Conservation (phyloP, 2,329 filamentous ascomycete species). For the Aspergillus uvarum region DNA sequence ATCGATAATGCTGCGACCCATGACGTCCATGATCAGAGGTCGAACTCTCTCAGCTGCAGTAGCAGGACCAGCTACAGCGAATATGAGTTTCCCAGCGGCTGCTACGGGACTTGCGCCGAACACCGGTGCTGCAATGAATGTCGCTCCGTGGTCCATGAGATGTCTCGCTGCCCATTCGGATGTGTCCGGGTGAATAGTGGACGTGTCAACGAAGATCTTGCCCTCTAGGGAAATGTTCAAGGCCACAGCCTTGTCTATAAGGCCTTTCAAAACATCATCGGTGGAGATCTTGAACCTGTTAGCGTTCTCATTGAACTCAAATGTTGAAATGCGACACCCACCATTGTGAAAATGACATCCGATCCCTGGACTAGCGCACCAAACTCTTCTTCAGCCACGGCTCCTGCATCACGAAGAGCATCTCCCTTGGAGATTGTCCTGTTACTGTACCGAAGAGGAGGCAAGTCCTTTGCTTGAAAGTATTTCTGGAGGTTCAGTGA, state of each 20-base stretch:
- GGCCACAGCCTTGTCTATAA: conserved; percentile 40
- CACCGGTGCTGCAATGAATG: conserved; percentile 50
- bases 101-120: conserved; percentile 55
- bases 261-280: not conserved
- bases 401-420: not conserved
- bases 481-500: conserved; percentile 51
- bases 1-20: conserved; percentile 35
- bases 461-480: conserved; percentile 20
- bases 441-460: conserved; percentile 40
- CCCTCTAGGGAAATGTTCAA: conserved; percentile 13
- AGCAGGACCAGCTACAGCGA: conserved; percentile 46
- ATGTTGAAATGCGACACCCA: not conserved
- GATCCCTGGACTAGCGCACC: not conserved
- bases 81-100: conserved; percentile 47
- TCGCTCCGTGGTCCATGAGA: conserved; percentile 31
- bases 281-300: not conserved
- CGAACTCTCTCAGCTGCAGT: conserved; percentile 36
- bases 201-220: conserved; percentile 53
- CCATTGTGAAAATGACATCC: conserved; percentile 7
- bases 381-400: not conserved
- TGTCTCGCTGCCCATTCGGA: conserved; percentile 31
- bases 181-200: conserved; percentile 52
- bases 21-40: conserved; percentile 43
- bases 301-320: too few species aligned
- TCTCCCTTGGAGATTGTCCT: not conserved